Conservation (phyloP, 257 asterid species). For the Lithospermum erythrorhizon region DNA sequence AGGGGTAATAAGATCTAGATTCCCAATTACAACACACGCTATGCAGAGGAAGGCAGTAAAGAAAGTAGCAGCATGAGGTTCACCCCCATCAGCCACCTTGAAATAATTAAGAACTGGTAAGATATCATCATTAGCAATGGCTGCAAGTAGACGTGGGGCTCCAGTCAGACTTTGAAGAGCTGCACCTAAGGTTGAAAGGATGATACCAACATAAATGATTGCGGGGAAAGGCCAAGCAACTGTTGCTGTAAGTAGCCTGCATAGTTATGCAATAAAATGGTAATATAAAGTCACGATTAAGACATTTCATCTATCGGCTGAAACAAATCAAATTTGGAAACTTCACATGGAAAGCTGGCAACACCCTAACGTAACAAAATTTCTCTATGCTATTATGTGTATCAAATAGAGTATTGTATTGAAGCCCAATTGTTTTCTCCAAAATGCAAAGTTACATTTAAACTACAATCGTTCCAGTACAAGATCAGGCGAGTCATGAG, state of each 20-base stretch:
- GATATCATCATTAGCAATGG: slow-evolving; percentile 97
- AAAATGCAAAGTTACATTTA: no score
- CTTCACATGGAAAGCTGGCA: not conserved
- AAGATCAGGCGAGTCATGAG: no score
- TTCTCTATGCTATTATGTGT: not conserved
- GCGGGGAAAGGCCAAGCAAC: slow-evolving; percentile 98
- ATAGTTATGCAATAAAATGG: slow-evolving; percentile 23
- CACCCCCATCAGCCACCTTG: slow-evolving; percentile 78
- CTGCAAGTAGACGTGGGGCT: slow-evolving; percentile 98
- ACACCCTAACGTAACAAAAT: no score
- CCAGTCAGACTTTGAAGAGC: slow-evolving; percentile 97
- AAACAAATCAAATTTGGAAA: not conserved
- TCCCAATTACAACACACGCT: slow-evolving; percentile 86
- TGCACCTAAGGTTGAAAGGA: slow-evolving; percentile 96
- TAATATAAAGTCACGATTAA: slow-evolving; percentile 2
- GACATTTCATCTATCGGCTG: not conserved
- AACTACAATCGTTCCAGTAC: no score
- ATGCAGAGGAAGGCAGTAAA: slow-evolving; percentile 93
- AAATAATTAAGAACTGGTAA: slow-evolving; percentile 91
- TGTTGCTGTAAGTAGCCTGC: slow-evolving; percentile 96
- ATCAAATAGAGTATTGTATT: not conserved
- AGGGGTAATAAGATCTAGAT: slow-evolving; percentile 91
- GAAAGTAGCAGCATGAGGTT: slow-evolving; percentile 85
- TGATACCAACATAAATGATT: slow-evolving; percentile 75
- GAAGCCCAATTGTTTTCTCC: not conserved